Evolutionary conservation across 371 early-diverging fungal genomes (phyloP).

Genomic region (Neoconidiobolus thromboides): DNA sequence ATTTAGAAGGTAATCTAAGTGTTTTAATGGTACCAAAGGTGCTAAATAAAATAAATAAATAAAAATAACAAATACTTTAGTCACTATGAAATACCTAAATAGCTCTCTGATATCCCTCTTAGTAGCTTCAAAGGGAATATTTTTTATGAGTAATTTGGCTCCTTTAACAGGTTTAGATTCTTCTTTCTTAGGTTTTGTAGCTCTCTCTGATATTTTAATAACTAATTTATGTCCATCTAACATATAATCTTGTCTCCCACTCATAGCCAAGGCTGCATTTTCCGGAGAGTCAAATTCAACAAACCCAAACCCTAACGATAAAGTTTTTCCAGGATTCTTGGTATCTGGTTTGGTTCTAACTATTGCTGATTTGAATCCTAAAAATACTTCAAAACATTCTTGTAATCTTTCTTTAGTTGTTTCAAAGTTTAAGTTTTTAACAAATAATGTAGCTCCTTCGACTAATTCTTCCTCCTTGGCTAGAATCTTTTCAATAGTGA

Average conservation of each 20-base stretch:
- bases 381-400: conserved; percentile 41
- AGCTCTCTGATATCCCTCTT: conserved; percentile 83
- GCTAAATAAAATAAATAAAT: conserved; percentile 13
- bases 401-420: conserved; percentile 58
- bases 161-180: conserved; percentile 16
- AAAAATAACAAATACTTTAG: too few species aligned
- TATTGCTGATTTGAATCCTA: conserved; percentile 54
- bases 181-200: conserved; percentile 14
- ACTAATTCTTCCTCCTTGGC: conserved; percentile 17
- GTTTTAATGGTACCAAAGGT: conserved; percentile 86
- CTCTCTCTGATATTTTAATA: conserved; percentile 65
- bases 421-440: conserved; percentile 85
- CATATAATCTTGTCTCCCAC: conserved; percentile 56
- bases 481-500: conserved; percentile 18
- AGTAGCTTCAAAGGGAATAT: conserved; percentile 98
- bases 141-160: conserved; percentile 88
- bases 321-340: conserved; percentile 44
- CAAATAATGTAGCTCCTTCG: conserved; percentile 56
- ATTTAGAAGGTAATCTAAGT: conserved; percentile 88
- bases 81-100: conserved; percentile 19
- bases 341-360: conserved; percentile 64
- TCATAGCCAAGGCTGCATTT: conserved; percentile 58
- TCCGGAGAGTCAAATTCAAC: conserved; percentile 67
- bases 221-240: conserved; percentile 73
- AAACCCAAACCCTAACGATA: conserved; percentile 96